phyloP scores from a whole-genome alignment of 306 rosid genomes.

The Begonia peltatifolia region DNA sequence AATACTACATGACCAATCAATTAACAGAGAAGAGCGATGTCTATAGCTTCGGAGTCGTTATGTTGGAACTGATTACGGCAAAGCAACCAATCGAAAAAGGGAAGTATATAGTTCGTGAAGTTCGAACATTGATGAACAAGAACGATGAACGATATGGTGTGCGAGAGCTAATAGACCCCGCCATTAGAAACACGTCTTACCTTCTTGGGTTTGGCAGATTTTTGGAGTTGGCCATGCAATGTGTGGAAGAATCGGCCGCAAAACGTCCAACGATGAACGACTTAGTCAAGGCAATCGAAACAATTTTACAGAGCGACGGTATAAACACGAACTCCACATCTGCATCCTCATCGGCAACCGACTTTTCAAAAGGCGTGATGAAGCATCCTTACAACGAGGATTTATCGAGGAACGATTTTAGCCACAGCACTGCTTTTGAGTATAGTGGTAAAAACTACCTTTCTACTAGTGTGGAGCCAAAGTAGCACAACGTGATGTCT shows the following conservation, averaged over 20 bases:
- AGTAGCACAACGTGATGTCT: conserved; percentile 14
- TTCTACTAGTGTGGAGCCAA: conserved; percentile 63
- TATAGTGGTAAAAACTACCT: conserved; percentile 64
- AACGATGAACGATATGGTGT: conserved; percentile 26
- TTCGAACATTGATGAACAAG: conserved; percentile 26
- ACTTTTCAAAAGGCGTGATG: conserved; percentile 16
- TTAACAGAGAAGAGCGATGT: conserved; percentile 82
- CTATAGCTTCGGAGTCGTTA: conserved; percentile 84
- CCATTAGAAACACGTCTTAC: conserved; percentile 30
- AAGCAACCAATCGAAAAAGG: conserved; percentile 83
- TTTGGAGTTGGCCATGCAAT: conserved; percentile 71
- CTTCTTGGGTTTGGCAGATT: conserved; percentile 53
- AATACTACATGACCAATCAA: conserved; percentile 91
- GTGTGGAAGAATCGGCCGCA: conserved; percentile 68
- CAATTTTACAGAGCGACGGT: conserved; percentile 73
- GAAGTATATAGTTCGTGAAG: conserved; percentile 72
- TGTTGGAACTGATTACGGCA: conserved; percentile 74
- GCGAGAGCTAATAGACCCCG: conserved; percentile 47
- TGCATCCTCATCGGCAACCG: conserved; percentile 83
- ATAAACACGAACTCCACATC: conserved; percentile 57
- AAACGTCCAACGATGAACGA: conserved; percentile 92
- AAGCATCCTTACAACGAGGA: conserved; percentile 60
- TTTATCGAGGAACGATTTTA: conserved; percentile 36
- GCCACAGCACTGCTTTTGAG: conserved; percentile 28
- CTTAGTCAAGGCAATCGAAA: conserved; percentile 58